Conservation (phyloP, 2,329 filamentous ascomycete species). For the Beauveria caledonica region DNA sequence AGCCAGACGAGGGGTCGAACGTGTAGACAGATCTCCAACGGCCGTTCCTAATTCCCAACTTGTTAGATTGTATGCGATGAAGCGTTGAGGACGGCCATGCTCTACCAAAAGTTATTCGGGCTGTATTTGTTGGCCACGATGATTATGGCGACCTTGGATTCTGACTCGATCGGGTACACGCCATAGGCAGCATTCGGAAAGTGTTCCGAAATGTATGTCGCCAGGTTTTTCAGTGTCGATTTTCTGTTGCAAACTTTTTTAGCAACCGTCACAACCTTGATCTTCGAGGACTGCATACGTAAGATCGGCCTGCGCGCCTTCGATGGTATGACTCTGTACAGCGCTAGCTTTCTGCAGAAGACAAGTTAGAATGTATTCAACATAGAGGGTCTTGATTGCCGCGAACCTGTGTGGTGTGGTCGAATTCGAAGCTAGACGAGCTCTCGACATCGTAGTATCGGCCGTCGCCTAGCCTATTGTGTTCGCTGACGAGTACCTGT, state of each 20-base stretch:
- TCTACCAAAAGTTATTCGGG: conserved; percentile 92
- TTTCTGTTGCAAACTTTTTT: conserved; percentile 46
- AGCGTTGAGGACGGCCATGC: neutral
- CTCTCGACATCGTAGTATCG: conserved; percentile 88
- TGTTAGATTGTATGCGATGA: conserved; percentile 15
- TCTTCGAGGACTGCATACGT: conserved; percentile 51
- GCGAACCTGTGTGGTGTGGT: conserved; percentile 69
- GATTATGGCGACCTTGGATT: conserved; percentile 68
- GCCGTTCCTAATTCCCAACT: conserved; percentile 60
- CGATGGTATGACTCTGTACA: conserved; percentile 69
- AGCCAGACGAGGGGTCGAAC: conserved; percentile 59
- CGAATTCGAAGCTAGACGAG: conserved; percentile 80
- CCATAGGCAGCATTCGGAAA: conserved; percentile 75
- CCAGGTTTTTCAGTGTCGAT: conserved; percentile 71
- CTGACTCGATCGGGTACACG: conserved; percentile 71
- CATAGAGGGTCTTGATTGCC: no score
- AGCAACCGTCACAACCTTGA: neutral
- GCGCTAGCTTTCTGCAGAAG: conserved; percentile 63
- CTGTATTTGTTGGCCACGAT: conserved; percentile 96
- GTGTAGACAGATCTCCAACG: conserved; percentile 89
- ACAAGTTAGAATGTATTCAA: conserved; percentile 13
- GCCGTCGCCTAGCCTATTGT: conserved; percentile 72
- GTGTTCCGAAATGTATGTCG: conserved; percentile 75
- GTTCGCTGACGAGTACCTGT: conserved; percentile 74
- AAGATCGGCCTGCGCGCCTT: conserved; percentile 68